These are phyloP conservation scores for Nicotiana attenuata DNA, from an alignment of 257 asterid genomes.

Conservation along the genomic window DNA sequence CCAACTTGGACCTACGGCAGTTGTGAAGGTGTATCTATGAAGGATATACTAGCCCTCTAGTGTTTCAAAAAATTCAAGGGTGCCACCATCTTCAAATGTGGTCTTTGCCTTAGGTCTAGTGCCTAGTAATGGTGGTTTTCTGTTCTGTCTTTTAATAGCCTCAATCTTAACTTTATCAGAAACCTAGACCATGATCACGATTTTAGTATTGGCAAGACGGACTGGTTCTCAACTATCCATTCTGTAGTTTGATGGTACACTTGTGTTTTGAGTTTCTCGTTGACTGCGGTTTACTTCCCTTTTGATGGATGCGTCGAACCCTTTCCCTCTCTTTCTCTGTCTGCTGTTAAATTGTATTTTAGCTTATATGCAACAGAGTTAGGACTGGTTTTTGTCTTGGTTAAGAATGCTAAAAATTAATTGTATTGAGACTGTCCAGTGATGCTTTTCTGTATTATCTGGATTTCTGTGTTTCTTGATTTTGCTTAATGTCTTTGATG, in stretches of 20 bases:
- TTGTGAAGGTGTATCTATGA: not conserved
- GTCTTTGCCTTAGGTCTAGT: not conserved
- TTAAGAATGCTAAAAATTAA: not conserved
- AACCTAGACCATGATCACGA: not conserved
- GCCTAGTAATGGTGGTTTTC: not conserved
- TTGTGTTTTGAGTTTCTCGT: not conserved
- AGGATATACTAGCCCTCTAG: not conserved
- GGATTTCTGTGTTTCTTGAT: not conserved
- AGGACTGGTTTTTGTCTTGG: not conserved
- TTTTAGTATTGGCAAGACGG: not conserved
- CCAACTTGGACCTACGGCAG: not conserved
- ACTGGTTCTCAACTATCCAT: not conserved
- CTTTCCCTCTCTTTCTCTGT: not conserved
- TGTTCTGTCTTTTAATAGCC: not conserved
- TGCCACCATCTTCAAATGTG: not conserved
- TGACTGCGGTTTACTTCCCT: not conserved
- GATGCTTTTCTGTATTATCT: not conserved
- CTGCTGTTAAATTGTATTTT: not conserved
- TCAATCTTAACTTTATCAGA: not conserved
- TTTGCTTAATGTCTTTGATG: constrained; percentile 4
- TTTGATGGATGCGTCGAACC: not conserved
- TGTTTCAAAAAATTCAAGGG: not conserved
- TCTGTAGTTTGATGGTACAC: not conserved
- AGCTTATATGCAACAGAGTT: not conserved
- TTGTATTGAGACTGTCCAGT: not conserved